These are phyloP conservation scores for Bipolaris zeicola DNA, from an alignment of 2,329 filamentous ascomycete species.

Conservation along the genomic window DNA sequence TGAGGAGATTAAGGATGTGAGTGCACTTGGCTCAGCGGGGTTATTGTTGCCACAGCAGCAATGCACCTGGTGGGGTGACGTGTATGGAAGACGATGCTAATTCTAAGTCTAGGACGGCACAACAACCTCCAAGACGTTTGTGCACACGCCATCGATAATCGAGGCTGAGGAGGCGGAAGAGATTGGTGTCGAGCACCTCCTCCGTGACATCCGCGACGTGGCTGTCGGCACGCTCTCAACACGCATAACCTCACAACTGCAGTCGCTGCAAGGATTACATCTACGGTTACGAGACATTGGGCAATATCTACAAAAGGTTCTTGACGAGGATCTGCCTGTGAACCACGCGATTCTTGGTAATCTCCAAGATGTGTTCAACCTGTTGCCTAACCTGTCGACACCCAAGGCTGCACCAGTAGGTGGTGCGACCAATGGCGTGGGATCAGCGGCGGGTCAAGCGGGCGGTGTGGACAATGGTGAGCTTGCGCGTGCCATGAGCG, in stretches of 20 bases:
- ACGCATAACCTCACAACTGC: conserved; percentile 94
- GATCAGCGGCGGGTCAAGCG: conserved; percentile 55
- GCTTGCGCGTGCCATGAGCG: conserved; percentile 92
- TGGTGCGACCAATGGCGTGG: conserved; percentile 53
- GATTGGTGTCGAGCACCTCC: conserved; percentile 96
- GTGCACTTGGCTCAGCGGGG: conserved; percentile 40
- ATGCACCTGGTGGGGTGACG: not conserved
- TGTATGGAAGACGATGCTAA: not conserved
- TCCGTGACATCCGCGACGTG: conserved; percentile 97
- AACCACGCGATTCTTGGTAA: conserved; percentile 98
- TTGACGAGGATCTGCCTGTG: conserved; percentile 88
- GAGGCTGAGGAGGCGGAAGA: conserved; percentile 99
- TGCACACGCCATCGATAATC: conserved; percentile 97
- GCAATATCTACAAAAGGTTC: conserved; percentile 92
- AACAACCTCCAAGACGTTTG: conserved; percentile 94
- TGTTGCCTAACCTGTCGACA: conserved; percentile 92
- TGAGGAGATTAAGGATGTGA: conserved; percentile 98
- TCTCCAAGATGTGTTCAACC: conserved; percentile 99
- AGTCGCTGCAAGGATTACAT: conserved; percentile 95
- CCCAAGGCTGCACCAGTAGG: conserved; percentile 66
- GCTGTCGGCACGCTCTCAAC: conserved; percentile 96
- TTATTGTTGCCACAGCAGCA: not conserved
- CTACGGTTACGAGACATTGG: conserved; percentile 94
- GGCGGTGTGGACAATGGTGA: conserved; percentile 72
- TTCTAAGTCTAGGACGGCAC: conserved; percentile 77